Evolutionary conservation across 2,329 filamentous ascomycete genomes (phyloP).

Genomic region (Diaporthe sp.): DNA sequence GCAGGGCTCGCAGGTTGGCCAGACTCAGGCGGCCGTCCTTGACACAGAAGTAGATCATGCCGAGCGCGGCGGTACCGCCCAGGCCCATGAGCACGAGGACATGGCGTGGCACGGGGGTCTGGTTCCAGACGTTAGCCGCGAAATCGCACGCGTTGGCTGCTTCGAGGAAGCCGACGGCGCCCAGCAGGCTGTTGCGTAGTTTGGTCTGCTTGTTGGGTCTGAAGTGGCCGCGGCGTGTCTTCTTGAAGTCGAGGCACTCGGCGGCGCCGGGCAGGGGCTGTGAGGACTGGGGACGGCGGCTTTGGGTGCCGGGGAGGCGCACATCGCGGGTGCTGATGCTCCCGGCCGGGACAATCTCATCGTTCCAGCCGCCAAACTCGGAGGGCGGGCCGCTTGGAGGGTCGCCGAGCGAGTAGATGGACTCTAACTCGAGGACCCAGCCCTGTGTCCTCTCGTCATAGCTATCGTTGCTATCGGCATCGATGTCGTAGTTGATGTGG

Average conservation of each 20-base stretch:
- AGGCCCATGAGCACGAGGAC: conserved; percentile 67
- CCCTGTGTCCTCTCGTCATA: conserved; percentile 36
- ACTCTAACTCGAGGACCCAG: conserved; percentile 40
- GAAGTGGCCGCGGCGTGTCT: conserved; percentile 29
- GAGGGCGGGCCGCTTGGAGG: conserved; percentile 30
- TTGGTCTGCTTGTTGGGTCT: conserved; percentile 38
- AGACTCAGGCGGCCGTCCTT: conserved; percentile 59
- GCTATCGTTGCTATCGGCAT: conserved; percentile 31
- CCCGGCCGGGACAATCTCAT: conserved; percentile 34
- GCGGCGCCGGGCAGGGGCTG: conserved; percentile 39
- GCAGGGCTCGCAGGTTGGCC: conserved; percentile 61
- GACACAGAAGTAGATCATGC: conserved; percentile 61
- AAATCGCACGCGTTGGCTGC: conserved; percentile 70
- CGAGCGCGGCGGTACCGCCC: conserved; percentile 62
- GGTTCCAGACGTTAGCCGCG: conserved; percentile 71
- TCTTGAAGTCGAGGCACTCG: conserved; percentile 36
- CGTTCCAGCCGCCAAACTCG: conserved; percentile 27
- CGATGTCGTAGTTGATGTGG: background rate
- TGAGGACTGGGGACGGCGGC: conserved; percentile 5
- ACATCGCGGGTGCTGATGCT: conserved; percentile 31
- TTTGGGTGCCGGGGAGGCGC: background rate
- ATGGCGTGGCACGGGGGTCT: conserved; percentile 62
- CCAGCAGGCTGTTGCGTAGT: conserved; percentile 44
- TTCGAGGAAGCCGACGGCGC: conserved; percentile 64
- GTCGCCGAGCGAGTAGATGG: conserved; percentile 33